Evolutionary conservation across 192 early-diverging fungal species (phyloP).

Genomic region (Haplosporangium gracile): DNA sequence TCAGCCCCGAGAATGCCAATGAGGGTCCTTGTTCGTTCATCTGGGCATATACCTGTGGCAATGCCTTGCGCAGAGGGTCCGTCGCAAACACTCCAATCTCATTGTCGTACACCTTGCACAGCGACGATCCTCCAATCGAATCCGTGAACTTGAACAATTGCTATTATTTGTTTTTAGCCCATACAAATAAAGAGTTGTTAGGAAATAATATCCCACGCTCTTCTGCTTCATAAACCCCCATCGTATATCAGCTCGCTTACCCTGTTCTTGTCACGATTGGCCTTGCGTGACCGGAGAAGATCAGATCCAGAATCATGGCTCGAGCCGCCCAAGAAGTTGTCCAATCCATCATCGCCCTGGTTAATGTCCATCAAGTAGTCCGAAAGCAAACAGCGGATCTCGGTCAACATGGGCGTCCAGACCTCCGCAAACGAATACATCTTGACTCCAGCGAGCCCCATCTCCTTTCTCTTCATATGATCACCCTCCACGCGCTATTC

Average conservation of each 20-base stretch:
- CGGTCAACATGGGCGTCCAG: conserved; percentile 61
- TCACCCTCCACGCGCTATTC: conserved; percentile 44
- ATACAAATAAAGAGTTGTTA: neutral
- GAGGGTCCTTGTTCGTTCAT: conserved; percentile 53
- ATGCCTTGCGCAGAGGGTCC: conserved; percentile 24
- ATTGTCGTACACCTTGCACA: conserved; percentile 41
- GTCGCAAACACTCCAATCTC: conserved; percentile 25
- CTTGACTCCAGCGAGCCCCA: conserved; percentile 37
- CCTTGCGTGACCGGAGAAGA: conserved; percentile 26
- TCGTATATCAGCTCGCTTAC: conserved; percentile 8
- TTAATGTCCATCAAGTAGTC: conserved; percentile 52
- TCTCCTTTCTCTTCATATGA: conserved; percentile 32
- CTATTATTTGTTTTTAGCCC: neutral
- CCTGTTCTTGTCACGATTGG: conserved; percentile 46
- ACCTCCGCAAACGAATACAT: conserved; percentile 65
- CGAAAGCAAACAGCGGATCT: conserved; percentile 53
- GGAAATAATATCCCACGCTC: neutral
- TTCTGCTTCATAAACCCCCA: neutral
- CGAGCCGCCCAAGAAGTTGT: conserved; percentile 25
- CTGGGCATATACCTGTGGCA: conserved; percentile 48
- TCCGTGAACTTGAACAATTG: conserved; percentile 56
- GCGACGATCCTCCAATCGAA: conserved; percentile 41
- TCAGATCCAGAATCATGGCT: conserved; percentile 29
- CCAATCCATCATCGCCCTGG: conserved; percentile 31
- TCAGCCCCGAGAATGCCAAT: conserved; percentile 45